Evolutionary conservation across 306 rosid species (phyloP).

Genomic region (Cicer cuneatum): DNA sequence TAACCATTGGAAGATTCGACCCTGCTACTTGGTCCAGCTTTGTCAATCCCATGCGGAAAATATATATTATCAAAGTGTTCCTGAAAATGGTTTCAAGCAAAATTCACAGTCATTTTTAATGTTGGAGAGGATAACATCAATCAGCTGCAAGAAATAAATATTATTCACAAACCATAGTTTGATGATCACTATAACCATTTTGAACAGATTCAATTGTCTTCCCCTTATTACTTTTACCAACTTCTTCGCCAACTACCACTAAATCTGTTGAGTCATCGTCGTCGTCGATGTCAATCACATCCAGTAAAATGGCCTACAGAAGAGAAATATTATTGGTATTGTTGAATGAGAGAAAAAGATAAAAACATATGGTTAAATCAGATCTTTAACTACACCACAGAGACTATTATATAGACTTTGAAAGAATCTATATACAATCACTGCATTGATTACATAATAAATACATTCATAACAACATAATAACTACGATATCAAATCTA

Average conservation of each 20-base stretch:
- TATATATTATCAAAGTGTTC: slow-evolving; percentile 44
- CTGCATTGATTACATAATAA: too few species aligned
- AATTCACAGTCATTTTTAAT: slow-evolving; percentile 34
- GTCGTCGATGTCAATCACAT: slow-evolving; percentile 64
- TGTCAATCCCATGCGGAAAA: slow-evolving; percentile 48
- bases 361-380: too few species aligned
- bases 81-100: slow-evolving; percentile 49
- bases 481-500: too few species aligned
- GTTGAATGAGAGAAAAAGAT: too few species aligned
- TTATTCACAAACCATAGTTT: slow-evolving; percentile 57
- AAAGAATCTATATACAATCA: too few species aligned
- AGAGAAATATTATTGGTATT: neutral
- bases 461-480: too few species aligned
- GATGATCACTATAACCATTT: slow-evolving; percentile 53
- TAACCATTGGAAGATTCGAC: slow-evolving; percentile 54
- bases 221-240: slow-evolving; percentile 57
- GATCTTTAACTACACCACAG: too few species aligned
- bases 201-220: slow-evolving; percentile 53
- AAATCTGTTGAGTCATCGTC: slow-evolving; percentile 56
- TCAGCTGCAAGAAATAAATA: slow-evolving; percentile 37
- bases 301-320: slow-evolving; percentile 54
- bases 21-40: slow-evolving; percentile 50
- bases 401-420: too few species aligned
- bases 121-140: slow-evolving; percentile 26
- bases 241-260: slow-evolving; percentile 50